Evolutionary conservation across 441 rosid genomes (phyloP).

Genomic region (Flueggea neowawraea): DNA sequence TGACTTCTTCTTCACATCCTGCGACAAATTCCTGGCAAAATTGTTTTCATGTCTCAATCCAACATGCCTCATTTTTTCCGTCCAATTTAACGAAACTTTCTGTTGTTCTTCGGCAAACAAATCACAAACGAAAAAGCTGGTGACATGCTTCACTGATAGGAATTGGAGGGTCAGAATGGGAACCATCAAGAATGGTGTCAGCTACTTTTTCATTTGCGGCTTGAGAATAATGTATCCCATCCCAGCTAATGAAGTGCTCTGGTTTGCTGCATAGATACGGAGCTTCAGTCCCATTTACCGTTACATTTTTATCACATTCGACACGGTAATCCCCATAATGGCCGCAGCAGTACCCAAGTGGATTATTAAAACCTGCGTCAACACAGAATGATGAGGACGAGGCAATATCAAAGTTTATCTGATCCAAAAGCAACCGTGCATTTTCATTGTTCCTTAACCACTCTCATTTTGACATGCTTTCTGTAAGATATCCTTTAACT

Average conservation of each 20-base stretch:
- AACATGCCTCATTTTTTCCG: no score
- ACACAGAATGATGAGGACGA: not conserved
- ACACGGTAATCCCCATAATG: constrained; percentile 14
- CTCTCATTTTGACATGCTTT: no score
- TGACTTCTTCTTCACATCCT: no score
- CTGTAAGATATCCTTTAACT: not conserved
- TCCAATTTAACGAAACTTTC: no score
- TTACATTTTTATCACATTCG: not conserved
- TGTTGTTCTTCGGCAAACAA: not conserved
- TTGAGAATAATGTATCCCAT: constrained; percentile 27
- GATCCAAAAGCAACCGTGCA: not conserved
- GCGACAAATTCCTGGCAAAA: no score
- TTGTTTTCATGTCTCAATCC: no score
- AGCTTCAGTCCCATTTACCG: constrained; percentile 27
- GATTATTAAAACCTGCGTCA: constrained; percentile 28
- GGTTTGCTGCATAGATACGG: constrained; percentile 27
- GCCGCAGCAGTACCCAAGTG: constrained; percentile 33
- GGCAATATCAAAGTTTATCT: not conserved
- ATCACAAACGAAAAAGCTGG: constrained; percentile 3
- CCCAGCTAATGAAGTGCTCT: constrained; percentile 32
- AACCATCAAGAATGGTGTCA: constrained; percentile 16
- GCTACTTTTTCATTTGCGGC: not conserved
- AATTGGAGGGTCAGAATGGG: constrained; percentile 20
- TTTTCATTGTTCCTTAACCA: no score
- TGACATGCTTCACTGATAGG: constrained; percentile 24